phyloP scores from a whole-genome alignment of 2,329 filamentous ascomycete genomes.

The Trichoderma hamatum region DNA sequence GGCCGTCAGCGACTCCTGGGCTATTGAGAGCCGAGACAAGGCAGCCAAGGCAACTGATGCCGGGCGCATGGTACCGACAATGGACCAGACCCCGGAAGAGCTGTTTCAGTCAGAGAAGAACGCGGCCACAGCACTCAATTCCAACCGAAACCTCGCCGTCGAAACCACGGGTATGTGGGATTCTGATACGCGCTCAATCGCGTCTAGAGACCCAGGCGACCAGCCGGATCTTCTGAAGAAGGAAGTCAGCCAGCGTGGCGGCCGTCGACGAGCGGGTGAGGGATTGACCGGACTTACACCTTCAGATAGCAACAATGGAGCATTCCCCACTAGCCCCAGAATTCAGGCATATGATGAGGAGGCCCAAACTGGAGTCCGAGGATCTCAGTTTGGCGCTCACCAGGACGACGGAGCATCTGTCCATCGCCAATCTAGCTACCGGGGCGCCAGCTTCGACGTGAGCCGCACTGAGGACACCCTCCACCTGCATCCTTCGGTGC shows the following conservation, averaged over 20 bases:
- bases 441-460: constrained; percentile 26
- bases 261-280: constrained; percentile 55
- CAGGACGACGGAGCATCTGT: constrained; percentile 27
- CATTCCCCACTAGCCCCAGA: constrained; percentile 39
- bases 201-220: constrained; percentile 38
- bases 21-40: constrained; percentile 63
- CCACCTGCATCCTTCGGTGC: constrained; percentile 26
- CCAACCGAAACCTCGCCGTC: constrained; percentile 36
- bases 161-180: constrained; percentile 35
- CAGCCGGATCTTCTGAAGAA: constrained; percentile 45
- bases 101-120: constrained; percentile 45
- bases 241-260: constrained; percentile 50
- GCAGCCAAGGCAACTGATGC: constrained; percentile 64
- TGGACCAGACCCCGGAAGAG: constrained; percentile 35
- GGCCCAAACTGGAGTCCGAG: constrained; percentile 42
- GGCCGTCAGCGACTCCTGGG: constrained; percentile 69
- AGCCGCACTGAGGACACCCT: constrained; percentile 28
- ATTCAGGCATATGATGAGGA: constrained; percentile 49
- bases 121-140: constrained; percentile 52
- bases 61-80: constrained; percentile 63
- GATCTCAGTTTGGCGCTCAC: constrained; percentile 39
- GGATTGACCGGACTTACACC: constrained; percentile 43
- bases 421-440: constrained; percentile 20
- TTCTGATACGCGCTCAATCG: constrained; percentile 28
- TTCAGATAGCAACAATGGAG: constrained; percentile 34